Conservation (phyloP, 331 rosid genomes). For the Acacia concinna region DNA sequence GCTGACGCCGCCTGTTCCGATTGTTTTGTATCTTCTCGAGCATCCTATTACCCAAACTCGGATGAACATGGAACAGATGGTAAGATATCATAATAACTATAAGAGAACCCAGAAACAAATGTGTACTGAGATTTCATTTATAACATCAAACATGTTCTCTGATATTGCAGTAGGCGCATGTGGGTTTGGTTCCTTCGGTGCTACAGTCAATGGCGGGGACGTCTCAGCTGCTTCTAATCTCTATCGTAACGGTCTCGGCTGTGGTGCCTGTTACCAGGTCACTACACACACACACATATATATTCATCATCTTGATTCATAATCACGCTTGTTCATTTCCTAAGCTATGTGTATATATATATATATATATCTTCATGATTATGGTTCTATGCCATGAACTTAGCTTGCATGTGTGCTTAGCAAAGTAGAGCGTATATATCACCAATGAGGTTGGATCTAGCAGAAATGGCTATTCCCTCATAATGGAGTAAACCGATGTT, state of each 20-base stretch:
- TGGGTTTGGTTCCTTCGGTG: slow-evolving; percentile 88
- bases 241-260: slow-evolving; percentile 79
- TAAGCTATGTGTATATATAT: neutral
- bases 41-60: slow-evolving; percentile 79
- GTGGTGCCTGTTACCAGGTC: slow-evolving; percentile 96
- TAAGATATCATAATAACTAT: slow-evolving; percentile 33
- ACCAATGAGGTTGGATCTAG: too few species aligned
- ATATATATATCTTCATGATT: neutral
- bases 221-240: slow-evolving; percentile 86
- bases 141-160: slow-evolving; percentile 27
- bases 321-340: neutral
- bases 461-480: too few species aligned
- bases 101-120: neutral
- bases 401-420: neutral
- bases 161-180: slow-evolving; percentile 66
- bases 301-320: neutral
- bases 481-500: too few species aligned
- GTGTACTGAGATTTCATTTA: slow-evolving; percentile 24
- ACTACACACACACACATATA: neutral
- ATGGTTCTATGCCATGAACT: neutral
- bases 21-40: slow-evolving; percentile 68
- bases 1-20: slow-evolving; percentile 37
- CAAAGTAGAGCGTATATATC: too few species aligned
- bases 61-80: slow-evolving; percentile 72
- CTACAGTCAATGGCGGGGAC: slow-evolving; percentile 79